Percentiles rank a stretch among this genome's conserved stretches.
These are phyloP conservation scores for Buxus sempervirens DNA, from an alignment of 164 flowering plant genomes.

Conservation along the genomic window DNA sequence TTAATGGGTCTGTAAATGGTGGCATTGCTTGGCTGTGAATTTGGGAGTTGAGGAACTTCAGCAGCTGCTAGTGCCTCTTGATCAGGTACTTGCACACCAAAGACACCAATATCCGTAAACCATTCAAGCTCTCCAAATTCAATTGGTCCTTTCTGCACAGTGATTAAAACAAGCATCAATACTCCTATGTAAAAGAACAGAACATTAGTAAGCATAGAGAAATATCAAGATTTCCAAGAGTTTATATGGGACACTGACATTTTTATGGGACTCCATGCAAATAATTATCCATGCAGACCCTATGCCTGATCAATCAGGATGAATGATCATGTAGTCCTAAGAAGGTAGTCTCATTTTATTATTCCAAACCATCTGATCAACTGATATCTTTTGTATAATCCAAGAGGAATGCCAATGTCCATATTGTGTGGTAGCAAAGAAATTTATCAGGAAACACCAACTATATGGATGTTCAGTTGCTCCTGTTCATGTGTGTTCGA, in stretches of 20 bases:
- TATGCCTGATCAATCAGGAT: neutral
- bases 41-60: slow-evolving; percentile 79
- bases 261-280: too few species aligned
- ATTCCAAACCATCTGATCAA: neutral
- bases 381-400: too few species aligned
- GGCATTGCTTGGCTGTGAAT: slow-evolving; percentile 29
- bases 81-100: slow-evolving; percentile 54
- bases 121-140: slow-evolving; percentile 80
- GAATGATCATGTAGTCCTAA: neutral
- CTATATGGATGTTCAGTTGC: too few species aligned
- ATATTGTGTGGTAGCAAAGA: too few species aligned
- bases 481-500: too few species aligned
- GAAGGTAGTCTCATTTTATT: neutral
- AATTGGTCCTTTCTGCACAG: slow-evolving; percentile 51
- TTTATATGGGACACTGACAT: too few species aligned
- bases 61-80: slow-evolving; percentile 65
- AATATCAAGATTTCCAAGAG: too few species aligned
- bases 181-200: too few species aligned
- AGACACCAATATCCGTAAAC: slow-evolving; percentile 59
- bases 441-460: too few species aligned
- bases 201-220: too few species aligned
- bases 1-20: slow-evolving; percentile 46
- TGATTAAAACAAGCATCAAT: neutral
- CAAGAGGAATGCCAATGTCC: too few species aligned
- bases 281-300: too few species aligned